Percentiles rank a stretch among this genome's conserved stretches.
Conservation (phyloP, 805 yeast species). For the Candida multigemmis region DNA sequence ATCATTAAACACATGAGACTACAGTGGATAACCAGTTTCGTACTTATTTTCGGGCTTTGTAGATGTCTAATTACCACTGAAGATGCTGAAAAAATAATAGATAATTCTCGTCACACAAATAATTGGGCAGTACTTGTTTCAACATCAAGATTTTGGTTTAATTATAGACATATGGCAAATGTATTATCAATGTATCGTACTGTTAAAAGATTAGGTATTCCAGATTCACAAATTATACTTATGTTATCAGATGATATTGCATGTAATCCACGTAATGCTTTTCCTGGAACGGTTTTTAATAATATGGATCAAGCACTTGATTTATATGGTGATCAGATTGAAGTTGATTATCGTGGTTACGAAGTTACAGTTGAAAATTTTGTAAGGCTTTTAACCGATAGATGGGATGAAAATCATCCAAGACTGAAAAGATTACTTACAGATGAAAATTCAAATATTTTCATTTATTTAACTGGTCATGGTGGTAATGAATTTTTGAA, state of each 20-base stretch:
- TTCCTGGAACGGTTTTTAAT: slow-evolving; percentile 93
- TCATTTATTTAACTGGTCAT: slow-evolving; percentile 95
- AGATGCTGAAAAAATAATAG: slow-evolving; percentile 13
- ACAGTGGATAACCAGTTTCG: too few species aligned
- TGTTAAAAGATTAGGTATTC: slow-evolving; percentile 91
- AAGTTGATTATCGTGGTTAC: slow-evolving; percentile 95
- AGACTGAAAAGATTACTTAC: slow-evolving; percentile 83
- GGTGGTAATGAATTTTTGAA: slow-evolving; percentile 97
- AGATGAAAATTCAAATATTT: slow-evolving; percentile 89
- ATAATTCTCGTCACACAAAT: slow-evolving; percentile 45
- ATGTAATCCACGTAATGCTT: slow-evolving; percentile 91
- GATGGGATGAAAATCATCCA: slow-evolving; percentile 94
- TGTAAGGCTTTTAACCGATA: slow-evolving; percentile 82
- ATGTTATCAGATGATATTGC: slow-evolving; percentile 97
- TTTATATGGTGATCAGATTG: slow-evolving; percentile 87
- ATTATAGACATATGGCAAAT: slow-evolving; percentile 96
- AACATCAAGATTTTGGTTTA: slow-evolving; percentile 97
- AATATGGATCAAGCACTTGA: slow-evolving; percentile 89
- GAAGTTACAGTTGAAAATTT: slow-evolving; percentile 98
- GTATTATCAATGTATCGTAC: slow-evolving; percentile 91
- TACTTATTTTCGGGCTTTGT: too few species aligned
- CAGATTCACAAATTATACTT: slow-evolving; percentile 92
- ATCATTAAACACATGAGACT: too few species aligned
- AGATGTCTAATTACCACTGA: slow-evolving; percentile 9
- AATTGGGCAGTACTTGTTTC: slow-evolving; percentile 88